These are phyloP conservation scores for Ceratobasidium sp. DNA, from an alignment of 1,284 basidiomycete species.

Conservation along the genomic window DNA sequence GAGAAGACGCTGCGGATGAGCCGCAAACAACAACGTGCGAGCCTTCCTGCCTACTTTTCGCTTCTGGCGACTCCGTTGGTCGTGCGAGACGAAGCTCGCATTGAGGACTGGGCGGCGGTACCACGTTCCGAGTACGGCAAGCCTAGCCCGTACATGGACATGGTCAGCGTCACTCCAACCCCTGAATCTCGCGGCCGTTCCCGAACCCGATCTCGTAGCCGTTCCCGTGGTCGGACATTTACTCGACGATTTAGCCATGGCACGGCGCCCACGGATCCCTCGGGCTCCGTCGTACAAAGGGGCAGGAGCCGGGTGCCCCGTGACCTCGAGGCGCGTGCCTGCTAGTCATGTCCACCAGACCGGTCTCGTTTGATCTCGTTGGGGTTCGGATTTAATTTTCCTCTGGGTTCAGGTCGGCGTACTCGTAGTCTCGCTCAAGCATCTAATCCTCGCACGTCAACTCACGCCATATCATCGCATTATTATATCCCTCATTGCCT, in stretches of 20 bases:
- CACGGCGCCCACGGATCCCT: background rate
- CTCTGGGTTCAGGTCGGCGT: conserved; percentile 33
- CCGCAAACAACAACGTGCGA: conserved; percentile 69
- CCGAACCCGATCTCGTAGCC: conserved; percentile 16
- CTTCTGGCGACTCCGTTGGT: conserved; percentile 53
- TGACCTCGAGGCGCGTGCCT: conserved; percentile 31
- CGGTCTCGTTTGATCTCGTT: conserved; percentile 33
- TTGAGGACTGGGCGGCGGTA: conserved; percentile 26
- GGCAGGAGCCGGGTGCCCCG: conserved; percentile 34
- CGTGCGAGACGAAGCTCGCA: conserved; percentile 16
- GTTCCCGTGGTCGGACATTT: conserved; percentile 32
- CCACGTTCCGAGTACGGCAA: conserved; percentile 28
- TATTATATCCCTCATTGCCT: conserved; percentile 17
- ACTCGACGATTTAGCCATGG: conserved; percentile 36
- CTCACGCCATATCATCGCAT: conserved; percentile 36
- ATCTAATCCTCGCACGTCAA: conserved; percentile 36
- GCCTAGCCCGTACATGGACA: background rate
- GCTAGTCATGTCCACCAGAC: conserved; percentile 16
- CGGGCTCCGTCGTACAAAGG: conserved; percentile 29
- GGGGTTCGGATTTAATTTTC: conserved; percentile 36
- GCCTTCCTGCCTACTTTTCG: conserved; percentile 78
- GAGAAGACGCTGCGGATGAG: conserved; percentile 46
- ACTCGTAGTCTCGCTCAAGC: conserved; percentile 22
- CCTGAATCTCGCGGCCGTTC: conserved; percentile 11
- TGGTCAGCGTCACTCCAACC: conserved; percentile 28